Conservation (phyloP, 2,329 filamentous ascomycete species). For the Tolypocladium paradoxum region DNA sequence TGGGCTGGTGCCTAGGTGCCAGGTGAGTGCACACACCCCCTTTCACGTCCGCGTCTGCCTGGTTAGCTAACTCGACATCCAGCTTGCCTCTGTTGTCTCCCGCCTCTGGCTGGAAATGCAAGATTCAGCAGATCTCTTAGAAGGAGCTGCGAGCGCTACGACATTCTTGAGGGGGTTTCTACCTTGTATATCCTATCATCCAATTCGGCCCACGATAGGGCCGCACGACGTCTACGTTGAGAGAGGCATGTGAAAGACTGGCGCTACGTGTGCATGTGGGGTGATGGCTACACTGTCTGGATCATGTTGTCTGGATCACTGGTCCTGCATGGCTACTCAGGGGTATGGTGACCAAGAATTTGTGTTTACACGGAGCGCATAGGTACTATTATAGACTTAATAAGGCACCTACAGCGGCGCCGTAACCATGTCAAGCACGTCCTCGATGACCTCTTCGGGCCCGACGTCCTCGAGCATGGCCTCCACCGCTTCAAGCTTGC, state of each 20-base stretch:
- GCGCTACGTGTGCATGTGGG: background rate
- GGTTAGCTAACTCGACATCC: slow-evolving; percentile 7
- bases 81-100: slow-evolving; percentile 77
- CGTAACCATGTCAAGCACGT: slow-evolving; percentile 47
- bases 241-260: background rate
- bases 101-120: slow-evolving; percentile 83
- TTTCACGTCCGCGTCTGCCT: background rate
- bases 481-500: slow-evolving; percentile 58
- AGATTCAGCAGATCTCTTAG: slow-evolving; percentile 63
- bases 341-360: background rate
- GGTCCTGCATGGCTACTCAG: background rate
- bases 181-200: background rate
- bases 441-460: slow-evolving; percentile 53
- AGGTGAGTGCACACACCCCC: slow-evolving; percentile 51
- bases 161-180: background rate
- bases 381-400: slow-evolving; percentile 2
- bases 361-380: background rate
- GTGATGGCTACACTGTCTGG: background rate
- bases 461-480: slow-evolving; percentile 52
- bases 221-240: background rate
- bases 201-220: background rate
- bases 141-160: slow-evolving; percentile 7
- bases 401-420: slow-evolving; percentile 29
- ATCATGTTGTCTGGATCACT: background rate
- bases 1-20: slow-evolving; percentile 95